Percentiles rank a stretch among this genome's conserved stretches.
Conservation (phyloP, 805 yeast species). For the Schizosaccharomyces octosporus region DNA sequence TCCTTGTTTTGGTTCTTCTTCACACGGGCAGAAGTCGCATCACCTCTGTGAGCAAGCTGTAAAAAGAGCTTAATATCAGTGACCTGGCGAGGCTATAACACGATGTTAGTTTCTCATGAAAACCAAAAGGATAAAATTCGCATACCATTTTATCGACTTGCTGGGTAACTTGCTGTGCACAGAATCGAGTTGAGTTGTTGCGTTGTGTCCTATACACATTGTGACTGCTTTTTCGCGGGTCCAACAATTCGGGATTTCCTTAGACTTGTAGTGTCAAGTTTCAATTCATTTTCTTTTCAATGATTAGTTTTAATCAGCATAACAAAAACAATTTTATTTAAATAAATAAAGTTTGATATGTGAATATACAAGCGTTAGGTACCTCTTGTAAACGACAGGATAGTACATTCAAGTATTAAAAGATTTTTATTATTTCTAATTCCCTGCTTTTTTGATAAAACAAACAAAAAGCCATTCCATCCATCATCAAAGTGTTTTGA, state of each 20-base stretch:
- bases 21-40: conserved; percentile 78
- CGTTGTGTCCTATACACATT: not conserved
- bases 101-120: not conserved
- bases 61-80: conserved; percentile 90
- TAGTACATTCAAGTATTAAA: too few relatives aligned
- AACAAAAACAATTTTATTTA: too few relatives aligned
- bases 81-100: conserved; percentile 1
- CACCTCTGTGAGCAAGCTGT: conserved; percentile 65
- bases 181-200: not conserved
- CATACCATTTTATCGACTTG: not conserved
- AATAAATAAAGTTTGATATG: too few relatives aligned
- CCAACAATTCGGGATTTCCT: not conserved
- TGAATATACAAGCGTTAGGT: too few relatives aligned
- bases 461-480: not conserved
- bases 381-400: too few relatives aligned
- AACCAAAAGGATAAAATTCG: not conserved
- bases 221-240: not conserved
- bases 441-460: not conserved
- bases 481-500: not conserved
- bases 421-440: not conserved
- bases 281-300: too few relatives aligned
- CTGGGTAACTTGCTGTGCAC: not conserved
- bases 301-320: too few relatives aligned
- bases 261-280: too few relatives aligned
- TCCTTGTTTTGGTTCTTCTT: conserved; percentile 81